phyloP scores from a whole-genome alignment of 23 red algal genomes.

The Gracilaria caudata region DNA sequence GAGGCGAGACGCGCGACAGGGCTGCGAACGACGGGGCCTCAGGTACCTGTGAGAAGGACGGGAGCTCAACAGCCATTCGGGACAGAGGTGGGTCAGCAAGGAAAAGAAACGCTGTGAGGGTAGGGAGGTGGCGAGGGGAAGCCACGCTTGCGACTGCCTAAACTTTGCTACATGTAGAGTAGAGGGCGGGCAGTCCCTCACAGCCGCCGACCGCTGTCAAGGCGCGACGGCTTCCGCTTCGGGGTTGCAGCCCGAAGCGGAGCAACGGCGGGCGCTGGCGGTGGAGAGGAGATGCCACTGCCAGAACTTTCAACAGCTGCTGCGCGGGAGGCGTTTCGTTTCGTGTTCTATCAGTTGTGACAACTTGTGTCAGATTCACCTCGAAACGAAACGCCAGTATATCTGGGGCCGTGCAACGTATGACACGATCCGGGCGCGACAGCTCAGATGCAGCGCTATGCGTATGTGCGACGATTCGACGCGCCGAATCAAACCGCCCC shows the following conservation, averaged over 20 bases:
- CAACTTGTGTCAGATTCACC: too few relatives aligned
- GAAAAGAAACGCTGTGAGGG: neutral
- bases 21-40: neutral
- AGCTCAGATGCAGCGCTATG: conserved; percentile 1
- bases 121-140: too few relatives aligned
- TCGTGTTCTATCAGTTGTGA: too few relatives aligned
- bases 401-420: neutral
- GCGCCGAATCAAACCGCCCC: neutral
- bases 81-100: neutral
- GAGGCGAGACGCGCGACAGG: neutral
- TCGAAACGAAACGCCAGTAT: too few relatives aligned
- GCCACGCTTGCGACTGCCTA: neutral
- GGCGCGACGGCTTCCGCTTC: neutral
- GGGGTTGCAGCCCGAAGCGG: neutral
- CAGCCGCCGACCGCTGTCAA: neutral
- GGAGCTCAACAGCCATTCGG: conserved; percentile 17
- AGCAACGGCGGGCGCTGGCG: too few relatives aligned
- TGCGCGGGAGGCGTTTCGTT: too few relatives aligned
- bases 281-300: too few relatives aligned
- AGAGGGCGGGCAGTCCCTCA: neutral
- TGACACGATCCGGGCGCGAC: neutral
- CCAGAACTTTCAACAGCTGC: too few relatives aligned
- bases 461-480: neutral
- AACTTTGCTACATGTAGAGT: neutral
- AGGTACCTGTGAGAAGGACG: conserved; percentile 23